Evolutionary conservation across 2,329 filamentous ascomycete species (phyloP).

Genomic region (Rhynchosporium graminicola): DNA sequence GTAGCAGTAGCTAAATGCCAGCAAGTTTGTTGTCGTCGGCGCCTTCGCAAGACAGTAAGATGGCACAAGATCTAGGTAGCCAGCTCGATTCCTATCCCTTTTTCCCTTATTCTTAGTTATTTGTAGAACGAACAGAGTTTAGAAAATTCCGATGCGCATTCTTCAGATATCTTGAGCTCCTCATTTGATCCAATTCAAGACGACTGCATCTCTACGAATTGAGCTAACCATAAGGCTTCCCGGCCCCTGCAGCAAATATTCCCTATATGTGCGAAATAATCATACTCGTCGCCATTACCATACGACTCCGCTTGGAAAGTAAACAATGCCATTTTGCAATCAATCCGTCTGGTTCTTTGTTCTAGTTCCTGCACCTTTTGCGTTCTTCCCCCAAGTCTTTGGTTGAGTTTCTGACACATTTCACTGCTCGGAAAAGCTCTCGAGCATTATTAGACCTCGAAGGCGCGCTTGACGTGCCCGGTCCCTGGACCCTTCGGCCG

Average conservation of each 20-base stretch:
- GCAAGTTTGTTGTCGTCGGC: slow-evolving; percentile 11
- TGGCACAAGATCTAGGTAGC: not conserved
- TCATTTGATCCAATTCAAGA: not conserved
- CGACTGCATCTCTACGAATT: not conserved
- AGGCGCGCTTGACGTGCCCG: not conserved
- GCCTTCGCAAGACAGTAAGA: not conserved
- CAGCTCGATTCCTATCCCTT: not conserved
- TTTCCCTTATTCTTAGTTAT: not conserved
- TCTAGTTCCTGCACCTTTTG: not conserved
- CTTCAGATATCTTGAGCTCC: not conserved
- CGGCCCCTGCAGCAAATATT: slow-evolving; percentile 8
- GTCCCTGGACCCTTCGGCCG: no score
- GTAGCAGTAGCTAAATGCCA: not conserved
- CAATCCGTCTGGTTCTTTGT: not conserved
- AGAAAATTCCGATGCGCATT: not conserved
- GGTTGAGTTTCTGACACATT: not conserved
- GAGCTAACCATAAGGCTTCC: slow-evolving; percentile 11
- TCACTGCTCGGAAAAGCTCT: not conserved
- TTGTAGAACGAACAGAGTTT: not conserved
- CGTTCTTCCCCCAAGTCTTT: no score
- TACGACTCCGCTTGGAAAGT: not conserved
- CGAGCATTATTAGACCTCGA: not conserved
- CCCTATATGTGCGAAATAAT: not conserved
- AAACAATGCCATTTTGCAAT: not conserved
- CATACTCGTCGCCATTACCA: not conserved